Percentiles rank a stretch among this genome's conserved stretches.
These are phyloP conservation scores for Schizophyllum amplum DNA, from an alignment of 1,284 basidiomycete species.

Conservation along the genomic window DNA sequence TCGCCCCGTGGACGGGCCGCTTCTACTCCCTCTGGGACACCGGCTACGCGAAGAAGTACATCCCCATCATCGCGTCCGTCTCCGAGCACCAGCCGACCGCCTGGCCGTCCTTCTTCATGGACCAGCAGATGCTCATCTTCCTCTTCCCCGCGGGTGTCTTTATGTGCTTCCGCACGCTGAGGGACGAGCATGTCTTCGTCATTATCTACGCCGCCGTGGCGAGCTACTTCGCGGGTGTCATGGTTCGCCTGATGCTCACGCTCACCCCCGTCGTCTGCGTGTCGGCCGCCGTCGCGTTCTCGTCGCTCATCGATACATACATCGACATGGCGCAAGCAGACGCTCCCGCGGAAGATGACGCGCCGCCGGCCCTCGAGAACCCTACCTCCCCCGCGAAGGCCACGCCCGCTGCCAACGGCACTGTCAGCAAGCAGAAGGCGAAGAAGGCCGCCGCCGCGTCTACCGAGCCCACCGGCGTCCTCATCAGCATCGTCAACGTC, in stretches of 20 bases:
- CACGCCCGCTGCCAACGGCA: conserved; percentile 17
- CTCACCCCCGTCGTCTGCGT: conserved; percentile 92
- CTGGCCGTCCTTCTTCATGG: conserved; percentile 99
- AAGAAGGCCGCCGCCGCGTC: conserved; percentile 44
- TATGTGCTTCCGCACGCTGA: conserved; percentile 88
- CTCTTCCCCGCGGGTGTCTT: conserved; percentile 96
- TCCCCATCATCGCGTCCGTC: conserved; percentile 98
- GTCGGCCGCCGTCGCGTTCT: conserved; percentile 84
- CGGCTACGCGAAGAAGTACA: conserved; percentile 96
- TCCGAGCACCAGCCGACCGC: conserved; percentile 99
- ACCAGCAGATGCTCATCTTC: conserved; percentile 96
- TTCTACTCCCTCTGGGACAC: conserved; percentile 99
- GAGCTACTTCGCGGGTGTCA: conserved; percentile 98
- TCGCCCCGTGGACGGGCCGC: conserved; percentile 98
- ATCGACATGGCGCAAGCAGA: conserved; percentile 47
- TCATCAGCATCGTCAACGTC: conserved; percentile 37
- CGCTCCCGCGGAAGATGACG: conserved; percentile 38
- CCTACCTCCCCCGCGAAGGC: conserved; percentile 21
- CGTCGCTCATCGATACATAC: conserved; percentile 85
- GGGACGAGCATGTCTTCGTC: conserved; percentile 97
- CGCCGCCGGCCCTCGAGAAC: conserved; percentile 18
- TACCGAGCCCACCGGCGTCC: conserved; percentile 21
- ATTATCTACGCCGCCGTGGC: conserved; percentile 97
- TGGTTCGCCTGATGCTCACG: conserved; percentile 95
- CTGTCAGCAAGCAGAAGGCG: conserved; percentile 42